Conservation (phyloP, 495 filamentous ascomycete species). For the Ramalina intermedia region DNA sequence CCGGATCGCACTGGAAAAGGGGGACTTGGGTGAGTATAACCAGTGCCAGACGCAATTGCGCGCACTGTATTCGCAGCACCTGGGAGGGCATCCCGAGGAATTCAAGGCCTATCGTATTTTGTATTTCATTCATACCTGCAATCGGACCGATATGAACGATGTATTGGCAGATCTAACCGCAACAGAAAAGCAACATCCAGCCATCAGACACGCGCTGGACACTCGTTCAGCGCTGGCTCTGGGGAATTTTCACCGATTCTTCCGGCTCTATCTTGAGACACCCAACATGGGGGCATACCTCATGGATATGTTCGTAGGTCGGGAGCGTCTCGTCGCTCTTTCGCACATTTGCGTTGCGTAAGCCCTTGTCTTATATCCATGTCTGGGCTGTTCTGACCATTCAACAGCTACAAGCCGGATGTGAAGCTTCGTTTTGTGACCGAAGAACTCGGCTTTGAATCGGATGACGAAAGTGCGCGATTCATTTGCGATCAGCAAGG, state of each 20-base stretch:
- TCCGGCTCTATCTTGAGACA: conserved; percentile 82
- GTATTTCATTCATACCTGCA: conserved; percentile 98
- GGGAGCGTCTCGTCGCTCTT: conserved; percentile 82
- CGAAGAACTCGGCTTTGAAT: conserved; percentile 90
- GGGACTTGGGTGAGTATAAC: conserved; percentile 99
- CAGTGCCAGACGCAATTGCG: conserved; percentile 98
- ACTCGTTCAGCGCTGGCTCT: conserved; percentile 83
- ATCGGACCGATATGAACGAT: conserved; percentile 96
- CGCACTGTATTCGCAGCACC: conserved; percentile 68
- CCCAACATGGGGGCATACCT: conserved; percentile 97
- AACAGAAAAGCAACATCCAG: conserved; percentile 73
- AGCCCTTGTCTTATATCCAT: conserved; percentile 27
- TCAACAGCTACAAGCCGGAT: conserved; percentile 70
- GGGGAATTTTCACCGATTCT: conserved; percentile 95
- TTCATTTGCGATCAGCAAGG: conserved; percentile 72
- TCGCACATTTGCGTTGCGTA: conserved; percentile 88
- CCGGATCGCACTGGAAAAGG: conserved; percentile 94
- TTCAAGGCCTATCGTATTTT: conserved; percentile 99
- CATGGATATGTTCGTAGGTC: conserved; percentile 95
- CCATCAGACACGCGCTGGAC: conserved; percentile 81
- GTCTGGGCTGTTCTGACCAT: conserved; percentile 22
- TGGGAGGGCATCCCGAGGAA: conserved; percentile 83
- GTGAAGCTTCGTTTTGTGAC: conserved; percentile 83
- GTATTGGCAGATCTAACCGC: conserved; percentile 92
- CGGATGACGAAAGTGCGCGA: conserved; percentile 74